Percentiles rank a stretch among this genome's conserved stretches.
Conservation (phyloP, 2,329 filamentous ascomycete species). For the Microascus cirrosus region DNA sequence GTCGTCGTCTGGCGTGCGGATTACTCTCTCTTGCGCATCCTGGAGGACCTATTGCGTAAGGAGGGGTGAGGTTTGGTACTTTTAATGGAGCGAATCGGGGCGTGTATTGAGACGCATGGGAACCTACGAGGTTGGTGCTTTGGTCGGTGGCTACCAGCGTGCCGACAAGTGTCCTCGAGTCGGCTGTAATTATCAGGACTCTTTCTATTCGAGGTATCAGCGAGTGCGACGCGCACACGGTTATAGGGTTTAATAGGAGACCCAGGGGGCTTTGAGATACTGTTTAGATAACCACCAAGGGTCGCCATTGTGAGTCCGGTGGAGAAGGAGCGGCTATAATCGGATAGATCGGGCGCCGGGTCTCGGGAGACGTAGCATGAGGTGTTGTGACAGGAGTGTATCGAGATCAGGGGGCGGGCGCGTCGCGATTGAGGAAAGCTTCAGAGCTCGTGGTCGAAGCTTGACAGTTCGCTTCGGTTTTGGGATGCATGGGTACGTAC, state of each 20-base stretch:
- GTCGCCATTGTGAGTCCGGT: slow-evolving; percentile 23
- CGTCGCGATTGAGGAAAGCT: neutral
- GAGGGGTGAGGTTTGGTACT: neutral
- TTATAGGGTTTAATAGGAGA: neutral
- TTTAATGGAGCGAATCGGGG: neutral
- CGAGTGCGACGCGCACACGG: neutral
- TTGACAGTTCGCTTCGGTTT: neutral
- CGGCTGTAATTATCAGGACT: slow-evolving; percentile 82
- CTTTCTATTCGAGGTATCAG: slow-evolving; percentile 51
- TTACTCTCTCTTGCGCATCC: slow-evolving; percentile 78
- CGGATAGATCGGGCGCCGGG: neutral
- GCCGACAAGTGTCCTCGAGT: slow-evolving; percentile 78
- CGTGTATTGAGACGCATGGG: neutral
- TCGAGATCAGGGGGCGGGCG: neutral
- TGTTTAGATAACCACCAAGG: slow-evolving; percentile 32
- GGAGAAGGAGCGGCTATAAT: neutral
- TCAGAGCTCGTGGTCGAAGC: neutral
- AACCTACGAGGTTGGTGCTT: slow-evolving; percentile 68
- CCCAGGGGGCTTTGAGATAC: slow-evolving; percentile 13
- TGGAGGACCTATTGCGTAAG: slow-evolving; percentile 52
- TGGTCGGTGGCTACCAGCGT: slow-evolving; percentile 80
- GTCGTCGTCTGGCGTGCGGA: slow-evolving; percentile 72
- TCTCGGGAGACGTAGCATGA: too few species aligned
- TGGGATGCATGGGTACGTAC: neutral
- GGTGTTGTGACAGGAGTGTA: too few species aligned